Base-by-base conservation (phyloP, 306 rosid genomes). In the Glycyrrhiza uralensis region DNA sequence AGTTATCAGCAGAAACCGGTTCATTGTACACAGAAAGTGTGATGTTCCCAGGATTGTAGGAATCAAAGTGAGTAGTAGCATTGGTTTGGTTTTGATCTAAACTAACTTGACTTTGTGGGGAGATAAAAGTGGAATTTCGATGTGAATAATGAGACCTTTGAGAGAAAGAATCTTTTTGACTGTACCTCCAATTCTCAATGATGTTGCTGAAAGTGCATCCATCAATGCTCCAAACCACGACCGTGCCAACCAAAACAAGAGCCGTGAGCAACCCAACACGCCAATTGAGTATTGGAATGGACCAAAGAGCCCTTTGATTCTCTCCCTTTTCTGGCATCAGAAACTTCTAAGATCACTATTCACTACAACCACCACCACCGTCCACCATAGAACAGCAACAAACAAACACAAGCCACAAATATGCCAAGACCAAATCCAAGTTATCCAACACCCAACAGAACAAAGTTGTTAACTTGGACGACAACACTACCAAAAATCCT, bases 191-290 rank as follows among this genome's bases (percentile, higher is more conserved):
- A 66, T 77, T 76, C 61, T 85, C 73, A 44, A 90, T 50, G 57
- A 87, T 65, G 80, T 46, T 82, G 29, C 67, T 76, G 39, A 90
- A 38, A 63, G 89, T 83, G 73, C 67, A 70, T 3, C 84, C 95
- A 76, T 87, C 92, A 46, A 85, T 33, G 66, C 92, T 85, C 98
- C 96, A 92, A 79, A 90, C 79, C 5, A 75, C 75, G 5, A 90
- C 65, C 84, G 88, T 82, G 64, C 85, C 87, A 47, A 80, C 77
- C 19, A 88, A 68, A 79, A 85, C 86, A 42, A 87, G 61, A 51
- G 81, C 70, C 0, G 96, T 77, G 49, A 92, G 75, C 6, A 88
- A 54, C 70, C 87, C 88, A 56, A 83, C 77, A 19, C 88, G 92
- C 91, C 90, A 90, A 20, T 85, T 87, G 12, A 79, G 77, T 17